Percentiles rank a stretch among this genome's conserved stretches.
Evolutionary conservation across 2,329 filamentous ascomycete genomes (phyloP).

Genomic region (Cadophora sp.): DNA sequence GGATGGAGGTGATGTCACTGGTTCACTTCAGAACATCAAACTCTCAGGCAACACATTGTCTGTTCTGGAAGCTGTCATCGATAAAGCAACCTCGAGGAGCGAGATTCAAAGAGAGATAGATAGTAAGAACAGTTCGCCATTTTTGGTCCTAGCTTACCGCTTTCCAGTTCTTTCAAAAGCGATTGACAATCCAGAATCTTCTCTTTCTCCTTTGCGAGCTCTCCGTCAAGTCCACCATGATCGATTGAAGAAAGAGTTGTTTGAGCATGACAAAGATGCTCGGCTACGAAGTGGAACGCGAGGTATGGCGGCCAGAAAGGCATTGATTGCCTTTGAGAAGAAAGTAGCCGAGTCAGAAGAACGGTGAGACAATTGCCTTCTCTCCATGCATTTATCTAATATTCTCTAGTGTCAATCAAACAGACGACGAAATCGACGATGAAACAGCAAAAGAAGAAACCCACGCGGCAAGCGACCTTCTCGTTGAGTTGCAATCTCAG

Average conservation of each 20-base stretch:
- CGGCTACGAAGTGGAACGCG: slow-evolving; percentile 75
- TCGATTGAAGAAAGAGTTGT: slow-evolving; percentile 67
- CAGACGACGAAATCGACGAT: slow-evolving; percentile 61
- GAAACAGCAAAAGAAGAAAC: slow-evolving; percentile 68
- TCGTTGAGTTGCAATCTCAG: slow-evolving; percentile 71
- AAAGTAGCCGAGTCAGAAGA: slow-evolving; percentile 60
- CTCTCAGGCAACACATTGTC: slow-evolving; percentile 46
- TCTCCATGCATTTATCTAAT: slow-evolving; percentile 9
- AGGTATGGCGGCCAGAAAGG: slow-evolving; percentile 78
- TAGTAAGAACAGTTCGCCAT: slow-evolving; percentile 49
- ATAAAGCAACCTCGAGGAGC: slow-evolving; percentile 62
- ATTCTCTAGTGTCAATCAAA: slow-evolving; percentile 52
- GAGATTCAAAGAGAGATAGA: slow-evolving; percentile 66
- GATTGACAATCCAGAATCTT: slow-evolving; percentile 61
- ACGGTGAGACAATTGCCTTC: slow-evolving; percentile 39
- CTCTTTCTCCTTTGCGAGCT: slow-evolving; percentile 63
- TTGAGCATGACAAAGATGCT: slow-evolving; percentile 76
- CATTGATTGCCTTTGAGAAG: slow-evolving; percentile 72
- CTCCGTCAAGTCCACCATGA: slow-evolving; percentile 68
- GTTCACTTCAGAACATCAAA: slow-evolving; percentile 9
- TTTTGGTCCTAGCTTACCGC: background rate
- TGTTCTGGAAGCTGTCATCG: slow-evolving; percentile 73
- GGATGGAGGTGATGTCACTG: slow-evolving; percentile 46
- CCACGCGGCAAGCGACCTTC: slow-evolving; percentile 71
- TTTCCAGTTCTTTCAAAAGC: slow-evolving; percentile 61